Percentiles rank a stretch among this genome's conserved stretches.
Conservation (phyloP, 1,139 yeast species). For the Geotrichum siamense region DNA sequence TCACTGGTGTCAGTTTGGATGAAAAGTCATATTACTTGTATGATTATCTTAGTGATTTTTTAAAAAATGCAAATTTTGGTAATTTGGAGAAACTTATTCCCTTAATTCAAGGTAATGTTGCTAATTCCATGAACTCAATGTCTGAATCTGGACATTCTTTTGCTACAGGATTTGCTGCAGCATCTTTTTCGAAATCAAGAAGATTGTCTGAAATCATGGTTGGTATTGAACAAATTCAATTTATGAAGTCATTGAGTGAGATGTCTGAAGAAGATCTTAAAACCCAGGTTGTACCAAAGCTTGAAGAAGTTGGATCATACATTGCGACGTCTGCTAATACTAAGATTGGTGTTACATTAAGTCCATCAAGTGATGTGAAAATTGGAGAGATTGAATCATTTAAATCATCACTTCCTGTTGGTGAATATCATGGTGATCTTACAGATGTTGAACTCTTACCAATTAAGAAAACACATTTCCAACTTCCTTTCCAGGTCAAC, state of each 20-base stretch:
- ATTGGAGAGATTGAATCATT: constrained; percentile 19
- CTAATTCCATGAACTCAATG: constrained; percentile 68
- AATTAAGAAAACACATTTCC: constrained; percentile 43
- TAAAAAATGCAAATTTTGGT: constrained; percentile 61
- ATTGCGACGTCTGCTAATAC: constrained; percentile 21
- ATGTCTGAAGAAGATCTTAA: constrained; percentile 53
- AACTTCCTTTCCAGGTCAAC: constrained; percentile 84
- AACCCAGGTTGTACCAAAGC: constrained; percentile 52
- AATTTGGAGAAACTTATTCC: constrained; percentile 67
- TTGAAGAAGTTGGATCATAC: constrained; percentile 46
- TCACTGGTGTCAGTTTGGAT: constrained; percentile 66
- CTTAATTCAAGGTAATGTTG: constrained; percentile 64
- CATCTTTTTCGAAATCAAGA: constrained; percentile 55
- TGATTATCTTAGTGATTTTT: constrained; percentile 59
- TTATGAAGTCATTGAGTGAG: constrained; percentile 53
- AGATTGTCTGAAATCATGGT: constrained; percentile 55
- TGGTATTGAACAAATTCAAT: constrained; percentile 72
- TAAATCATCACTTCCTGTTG: constrained; percentile 12
- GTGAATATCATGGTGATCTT: constrained; percentile 9
- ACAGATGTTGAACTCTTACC: constrained; percentile 18
- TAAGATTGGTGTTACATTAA: constrained; percentile 25
- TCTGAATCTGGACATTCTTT: constrained; percentile 87
- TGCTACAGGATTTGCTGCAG: constrained; percentile 63
- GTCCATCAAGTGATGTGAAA: constrained; percentile 20
- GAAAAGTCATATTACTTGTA: constrained; percentile 55